These are phyloP conservation scores for Camelina neglecta DNA, from an alignment of 345 rosid genomes.

Conservation along the genomic window DNA sequence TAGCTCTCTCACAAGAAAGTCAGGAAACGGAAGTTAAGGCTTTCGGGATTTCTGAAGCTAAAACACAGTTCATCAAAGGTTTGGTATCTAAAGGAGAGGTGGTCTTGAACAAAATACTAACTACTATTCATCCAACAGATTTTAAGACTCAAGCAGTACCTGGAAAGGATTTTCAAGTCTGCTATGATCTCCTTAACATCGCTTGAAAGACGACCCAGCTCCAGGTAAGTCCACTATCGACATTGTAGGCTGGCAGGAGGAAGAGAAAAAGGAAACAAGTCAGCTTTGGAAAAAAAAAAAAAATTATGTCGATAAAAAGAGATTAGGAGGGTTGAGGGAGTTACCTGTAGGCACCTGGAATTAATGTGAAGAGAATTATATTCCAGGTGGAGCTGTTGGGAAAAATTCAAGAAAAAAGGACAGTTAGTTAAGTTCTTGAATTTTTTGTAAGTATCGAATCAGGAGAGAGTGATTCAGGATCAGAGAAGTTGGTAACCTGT, in stretches of 20 bases:
- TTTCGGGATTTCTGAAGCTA: not conserved
- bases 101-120: not conserved
- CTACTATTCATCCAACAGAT: not conserved
- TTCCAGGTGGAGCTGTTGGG: not conserved
- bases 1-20: too few relatives aligned
- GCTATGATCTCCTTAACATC: not conserved
- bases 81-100: not conserved
- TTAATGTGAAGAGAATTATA: not conserved
- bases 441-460: too few relatives aligned
- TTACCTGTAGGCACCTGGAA: not conserved
- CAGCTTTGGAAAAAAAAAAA: not conserved
- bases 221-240: not conserved
- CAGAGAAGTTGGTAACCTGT: too few relatives aligned
- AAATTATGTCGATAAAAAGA: not conserved
- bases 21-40: too few relatives aligned
- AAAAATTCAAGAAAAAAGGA: too few relatives aligned
- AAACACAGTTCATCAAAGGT: not conserved
- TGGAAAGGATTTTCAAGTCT: not conserved
- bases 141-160: not conserved
- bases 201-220: too few relatives aligned
- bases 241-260: not conserved
- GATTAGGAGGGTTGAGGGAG: too few relatives aligned
- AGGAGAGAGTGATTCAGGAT: too few relatives aligned
- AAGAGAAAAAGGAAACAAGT: not conserved
- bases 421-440: too few relatives aligned